Conservation (phyloP, 306 rosid species). For the Fagus crenata region DNA sequence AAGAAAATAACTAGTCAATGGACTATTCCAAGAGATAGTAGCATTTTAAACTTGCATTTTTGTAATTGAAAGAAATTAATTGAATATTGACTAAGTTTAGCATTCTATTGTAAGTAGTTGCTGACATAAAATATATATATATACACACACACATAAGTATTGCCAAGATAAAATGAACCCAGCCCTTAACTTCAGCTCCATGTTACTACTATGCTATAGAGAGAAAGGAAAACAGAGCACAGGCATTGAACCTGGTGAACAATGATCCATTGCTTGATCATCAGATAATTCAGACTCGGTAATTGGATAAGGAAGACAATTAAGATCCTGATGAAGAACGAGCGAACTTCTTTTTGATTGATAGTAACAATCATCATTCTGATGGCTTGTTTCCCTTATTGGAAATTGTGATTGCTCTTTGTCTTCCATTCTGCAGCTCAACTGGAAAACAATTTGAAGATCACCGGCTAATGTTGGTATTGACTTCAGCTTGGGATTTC, state of each 20-base stretch:
- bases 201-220: constrained; percentile 16
- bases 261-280: constrained; percentile 37
- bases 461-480: constrained; percentile 58
- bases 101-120: background rate
- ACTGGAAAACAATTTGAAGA: constrained; percentile 47
- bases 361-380: constrained; percentile 25
- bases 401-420: constrained; percentile 28
- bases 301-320: constrained; percentile 61
- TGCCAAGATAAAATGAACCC: background rate
- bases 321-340: constrained; percentile 66
- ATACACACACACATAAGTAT: background rate
- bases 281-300: constrained; percentile 39
- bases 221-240: constrained; percentile 21
- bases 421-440: constrained; percentile 26
- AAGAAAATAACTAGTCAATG: too few relatives aligned
- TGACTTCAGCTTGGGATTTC: constrained; percentile 60
- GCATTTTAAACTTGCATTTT: too few relatives aligned
- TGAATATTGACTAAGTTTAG: too few relatives aligned
- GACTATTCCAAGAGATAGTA: too few relatives aligned
- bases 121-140: too few relatives aligned
- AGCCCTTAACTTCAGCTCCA: constrained; percentile 20
- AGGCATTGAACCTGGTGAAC: constrained; percentile 57
- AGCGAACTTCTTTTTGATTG: constrained; percentile 40
- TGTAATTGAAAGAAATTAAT: too few relatives aligned
- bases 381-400: constrained; percentile 29